These are phyloP conservation scores for Logfia minima DNA, from an alignment of 129 eudicot genomes.

Conservation along the genomic window DNA sequence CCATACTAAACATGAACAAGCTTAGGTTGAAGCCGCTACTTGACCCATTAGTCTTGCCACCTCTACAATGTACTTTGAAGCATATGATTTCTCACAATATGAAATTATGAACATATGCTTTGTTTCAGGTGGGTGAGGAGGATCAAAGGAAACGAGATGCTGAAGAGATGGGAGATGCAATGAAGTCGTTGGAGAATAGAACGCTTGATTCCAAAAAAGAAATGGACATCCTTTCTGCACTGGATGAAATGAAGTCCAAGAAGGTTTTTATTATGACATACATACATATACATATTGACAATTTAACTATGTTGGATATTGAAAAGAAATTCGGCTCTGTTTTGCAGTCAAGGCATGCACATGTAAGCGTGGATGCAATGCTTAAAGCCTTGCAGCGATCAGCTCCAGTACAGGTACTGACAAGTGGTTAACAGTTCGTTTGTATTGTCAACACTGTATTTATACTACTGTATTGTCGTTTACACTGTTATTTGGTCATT, in stretches of 20 bases:
- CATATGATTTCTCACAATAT: neutral
- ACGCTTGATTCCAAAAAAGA: slow-evolving; percentile 66
- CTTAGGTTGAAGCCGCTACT: neutral
- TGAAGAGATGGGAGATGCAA: slow-evolving; percentile 83
- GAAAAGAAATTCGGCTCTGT: slow-evolving; percentile 18
- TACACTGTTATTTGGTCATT: neutral
- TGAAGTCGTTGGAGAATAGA: slow-evolving; percentile 73
- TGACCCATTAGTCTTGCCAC: neutral
- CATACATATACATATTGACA: neutral
- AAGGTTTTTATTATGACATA: slow-evolving; percentile 34
- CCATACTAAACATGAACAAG: neutral
- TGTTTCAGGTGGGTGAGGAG: slow-evolving; percentile 40
- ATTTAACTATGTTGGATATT: neutral
- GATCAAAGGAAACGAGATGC: slow-evolving; percentile 52
- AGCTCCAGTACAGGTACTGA: slow-evolving; percentile 1
- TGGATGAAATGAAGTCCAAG: slow-evolving; percentile 81
- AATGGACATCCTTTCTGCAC: slow-evolving; percentile 70
- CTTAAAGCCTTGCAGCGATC: slow-evolving; percentile 45
- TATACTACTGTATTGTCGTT: neutral
- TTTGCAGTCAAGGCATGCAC: slow-evolving; percentile 74
- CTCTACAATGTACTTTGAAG: neutral
- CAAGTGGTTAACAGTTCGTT: neutral
- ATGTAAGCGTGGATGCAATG: slow-evolving; percentile 69
- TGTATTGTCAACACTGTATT: neutral
- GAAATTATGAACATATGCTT: no score